Base-by-base conservation (phyloP, 768 basidiomycete species). In the Leucocoprinus sp. region DNA sequence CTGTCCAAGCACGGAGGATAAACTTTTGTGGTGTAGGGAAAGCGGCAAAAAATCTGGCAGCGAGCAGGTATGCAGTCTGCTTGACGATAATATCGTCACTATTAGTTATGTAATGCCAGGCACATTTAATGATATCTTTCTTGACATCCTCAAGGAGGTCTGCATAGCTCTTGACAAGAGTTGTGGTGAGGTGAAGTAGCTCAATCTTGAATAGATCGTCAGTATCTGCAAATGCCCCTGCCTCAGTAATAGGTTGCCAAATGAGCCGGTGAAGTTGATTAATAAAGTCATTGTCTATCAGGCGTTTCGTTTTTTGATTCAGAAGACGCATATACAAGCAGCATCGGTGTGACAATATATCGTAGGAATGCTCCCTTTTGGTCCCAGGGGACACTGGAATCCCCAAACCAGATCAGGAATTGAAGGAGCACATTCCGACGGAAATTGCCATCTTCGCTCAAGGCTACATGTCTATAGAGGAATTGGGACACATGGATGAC, bases 161-260 rank as follows among this genome's bases (percentile, higher is more conserved):
- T 2, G 82, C 75, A 52, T 90, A 93, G 55, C 84, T 74, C 49
- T 93, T 86, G 3, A 98, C 84, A 50, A 99, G 74, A 26, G 91
- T 71, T 0, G 85, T 91, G 4, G 93, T 92, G 57, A 98, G 67
- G 55, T 93, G 84, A 31, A 97, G 70, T 14, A 96, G 72, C 62
- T 98, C 96, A 49, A 97, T 87, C 55, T 84, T 84, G 62, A 93
- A 85, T 51, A 79, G 73, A 57, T 98, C 95, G 48, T 93, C 91
- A 0, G 75, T 71, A 12, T 71, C 78, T 9, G 67, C 55, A 57
- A 82, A 78, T 36, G 61, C 60, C 26, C 65, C 54, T 3, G 68
- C 65, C 17, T 80, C 76, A 8, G 76, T 75, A 62, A 88, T 78
- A 0, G 84, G 84, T 50, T 78, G 75, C 93, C 93, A 96, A 37